Base-by-base conservation (phyloP, 2,329 filamentous ascomycete species). In the Sclerotinia borealis region DNA sequence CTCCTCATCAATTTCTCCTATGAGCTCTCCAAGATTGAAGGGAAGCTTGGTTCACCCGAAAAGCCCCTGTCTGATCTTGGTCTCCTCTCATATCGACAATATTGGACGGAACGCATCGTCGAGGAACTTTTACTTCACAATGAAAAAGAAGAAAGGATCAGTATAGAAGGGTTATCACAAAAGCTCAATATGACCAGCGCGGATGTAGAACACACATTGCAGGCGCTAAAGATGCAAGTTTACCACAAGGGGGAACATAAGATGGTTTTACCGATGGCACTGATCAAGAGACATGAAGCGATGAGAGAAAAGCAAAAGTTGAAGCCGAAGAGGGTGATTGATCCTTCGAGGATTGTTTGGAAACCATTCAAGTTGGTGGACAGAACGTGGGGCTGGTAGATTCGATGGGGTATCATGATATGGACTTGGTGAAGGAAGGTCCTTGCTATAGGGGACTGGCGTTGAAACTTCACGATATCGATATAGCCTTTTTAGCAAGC, bases 171-270 rank as follows among this genome's bases (percentile, higher is more conserved):
- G 56, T 85, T 99, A 59, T 93, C 92, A 0, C 81, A 84, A 7
- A 77, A 86, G 39, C 86, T 95, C 10, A 90, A 93, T 3, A 98
- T 99, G 93, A 98, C 93, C n/a, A 93, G 92, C 7, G 92, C 92
- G 72, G 95, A 99, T 75, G 93, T 99, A 17, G 87, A 98, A 76
- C 92, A 97, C 75, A 98, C 95, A 0, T 78, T 99, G 59, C 92
- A 97, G 74, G 93, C 93, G 63, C 80, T 97, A 65, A 95, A 93
- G 75, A 96, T 99, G 91, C 85, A 98, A 74, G 85, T 95, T 51
- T 98, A 98, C 74, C 92, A 93, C 71, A 96, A 96, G 80, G 93
- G 93, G 68, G 93, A 96, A 73, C 95, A 98, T 80, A 93, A 98
- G 75, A 91, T 99, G 70, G 92, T 98, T 29, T 82, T 99, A 37